phyloP scores from a whole-genome alignment of 805 yeast species.

The Grigorovia transvaalensis region DNA sequence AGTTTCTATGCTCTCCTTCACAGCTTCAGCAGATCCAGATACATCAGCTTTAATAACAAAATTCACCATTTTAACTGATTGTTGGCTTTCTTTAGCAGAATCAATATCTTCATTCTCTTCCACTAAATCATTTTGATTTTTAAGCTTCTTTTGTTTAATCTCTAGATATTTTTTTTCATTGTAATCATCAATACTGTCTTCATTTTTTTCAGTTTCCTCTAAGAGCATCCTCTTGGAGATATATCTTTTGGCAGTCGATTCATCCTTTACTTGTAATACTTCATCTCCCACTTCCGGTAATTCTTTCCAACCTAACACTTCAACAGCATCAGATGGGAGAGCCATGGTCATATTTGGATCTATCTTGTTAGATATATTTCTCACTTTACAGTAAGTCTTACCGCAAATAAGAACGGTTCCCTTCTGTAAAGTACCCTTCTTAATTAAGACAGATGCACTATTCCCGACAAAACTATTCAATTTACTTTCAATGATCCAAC shows the following conservation, averaged over 20 bases:
- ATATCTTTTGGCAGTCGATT: conserved; percentile 66
- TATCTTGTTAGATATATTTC: conserved; percentile 62
- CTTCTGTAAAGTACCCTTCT: conserved; percentile 61
- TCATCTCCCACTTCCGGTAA: conserved; percentile 87
- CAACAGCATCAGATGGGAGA: conserved; percentile 83
- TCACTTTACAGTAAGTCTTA: conserved; percentile 72
- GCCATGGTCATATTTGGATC: conserved; percentile 58
- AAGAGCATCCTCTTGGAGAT: conserved; percentile 56
- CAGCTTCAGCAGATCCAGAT: conserved; percentile 90
- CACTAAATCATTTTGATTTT: conserved; percentile 43
- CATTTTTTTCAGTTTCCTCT: conserved; percentile 45
- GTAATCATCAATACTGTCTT: conserved; percentile 55
- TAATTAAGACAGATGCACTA: conserved; percentile 74
- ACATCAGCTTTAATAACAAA: conserved; percentile 86
- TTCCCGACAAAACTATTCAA: conserved; percentile 74
- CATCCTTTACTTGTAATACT: conserved; percentile 65
- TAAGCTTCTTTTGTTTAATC: conserved; percentile 28
- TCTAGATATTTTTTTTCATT: conserved; percentile 53
- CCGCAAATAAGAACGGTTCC: conserved; percentile 83
- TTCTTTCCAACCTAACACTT: conserved; percentile 88
- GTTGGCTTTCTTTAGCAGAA: conserved; percentile 20
- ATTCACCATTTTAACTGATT: conserved; percentile 30
- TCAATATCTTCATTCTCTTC: conserved; percentile 27
- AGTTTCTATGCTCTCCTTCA: conserved; percentile 64
- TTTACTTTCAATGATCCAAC: conserved; percentile 83